Conservation (phyloP, 257 asterid genomes). For the Fraxinus cuspidata region DNA sequence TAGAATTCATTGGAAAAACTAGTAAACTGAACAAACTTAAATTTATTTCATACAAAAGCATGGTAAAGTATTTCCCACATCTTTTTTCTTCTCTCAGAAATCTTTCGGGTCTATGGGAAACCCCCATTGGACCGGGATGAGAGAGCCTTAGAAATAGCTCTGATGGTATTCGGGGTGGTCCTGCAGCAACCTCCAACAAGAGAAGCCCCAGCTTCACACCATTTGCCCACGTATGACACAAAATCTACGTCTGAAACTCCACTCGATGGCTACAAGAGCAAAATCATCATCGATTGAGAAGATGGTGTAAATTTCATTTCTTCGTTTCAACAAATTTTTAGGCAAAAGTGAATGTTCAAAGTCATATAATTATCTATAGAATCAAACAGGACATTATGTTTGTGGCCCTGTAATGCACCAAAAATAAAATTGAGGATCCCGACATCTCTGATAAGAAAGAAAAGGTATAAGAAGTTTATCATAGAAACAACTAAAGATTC, state of each 20-base stretch:
- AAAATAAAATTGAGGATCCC: neutral
- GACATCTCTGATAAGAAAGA: neutral
- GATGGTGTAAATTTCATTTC: neutral
- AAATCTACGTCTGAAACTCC: constrained; percentile 60
- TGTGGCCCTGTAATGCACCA: too few species aligned
- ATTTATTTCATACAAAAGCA: constrained; percentile 12
- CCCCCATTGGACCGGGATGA: constrained; percentile 18
- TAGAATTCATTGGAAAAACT: too few species aligned
- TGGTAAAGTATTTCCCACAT: neutral
- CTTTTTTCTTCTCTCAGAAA: too few species aligned
- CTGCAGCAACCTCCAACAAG: constrained; percentile 88
- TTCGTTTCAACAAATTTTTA: neutral
- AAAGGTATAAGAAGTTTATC: neutral
- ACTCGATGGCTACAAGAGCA: constrained; percentile 40
- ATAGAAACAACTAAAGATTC: neutral
- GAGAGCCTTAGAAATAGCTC: constrained; percentile 60
- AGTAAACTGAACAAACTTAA: neutral
- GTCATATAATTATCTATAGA: neutral
- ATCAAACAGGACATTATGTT: too few species aligned
- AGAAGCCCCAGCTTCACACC: constrained; percentile 83
- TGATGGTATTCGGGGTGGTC: constrained; percentile 75
- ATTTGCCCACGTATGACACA: constrained; percentile 69
- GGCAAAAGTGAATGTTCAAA: neutral
- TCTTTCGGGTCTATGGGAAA: neutral
- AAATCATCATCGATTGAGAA: too few species aligned